Percentiles rank a stretch among this genome's conserved stretches.
Conservation (phyloP, 208 protist genomes). For the Trypanosoma conorhini region DNA sequence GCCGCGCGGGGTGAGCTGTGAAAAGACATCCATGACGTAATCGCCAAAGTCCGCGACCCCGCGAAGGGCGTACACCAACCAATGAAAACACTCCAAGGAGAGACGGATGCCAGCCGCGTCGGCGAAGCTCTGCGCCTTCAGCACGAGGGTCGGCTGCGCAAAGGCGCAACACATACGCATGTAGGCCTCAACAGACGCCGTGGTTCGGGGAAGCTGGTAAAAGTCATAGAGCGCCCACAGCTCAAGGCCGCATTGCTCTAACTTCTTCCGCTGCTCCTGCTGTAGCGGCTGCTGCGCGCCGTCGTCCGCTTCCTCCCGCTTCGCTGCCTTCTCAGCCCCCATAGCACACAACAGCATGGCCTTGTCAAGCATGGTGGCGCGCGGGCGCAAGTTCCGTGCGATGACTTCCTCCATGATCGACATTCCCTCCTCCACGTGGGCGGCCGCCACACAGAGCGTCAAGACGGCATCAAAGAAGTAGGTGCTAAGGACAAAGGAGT, state of each 20-base stretch:
- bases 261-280: conserved; percentile 2
- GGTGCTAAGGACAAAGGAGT: conserved; percentile 64
- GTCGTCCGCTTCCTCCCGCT: neutral
- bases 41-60: conserved; percentile 65
- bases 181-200: conserved; percentile 64
- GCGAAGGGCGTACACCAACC: conserved; percentile 79
- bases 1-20: conserved; percentile 65
- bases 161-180: conserved; percentile 71
- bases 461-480: conserved; percentile 84
- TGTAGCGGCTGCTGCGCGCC: neutral
- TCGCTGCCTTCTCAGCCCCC: conserved; percentile 46
- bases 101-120: conserved; percentile 54
- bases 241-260: conserved; percentile 63
- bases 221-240: conserved; percentile 90
- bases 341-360: conserved; percentile 66
- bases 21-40: conserved; percentile 76
- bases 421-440: conserved; percentile 57
- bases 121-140: conserved; percentile 72
- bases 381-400: conserved; percentile 59
- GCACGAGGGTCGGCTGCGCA: conserved; percentile 45
- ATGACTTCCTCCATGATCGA: conserved; percentile 74
- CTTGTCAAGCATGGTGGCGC: conserved; percentile 70
- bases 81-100: conserved; percentile 75
- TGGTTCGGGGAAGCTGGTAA: conserved; percentile 64
- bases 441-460: conserved; percentile 69